phyloP scores from a whole-genome alignment of 192 early-diverging fungal species.

The Geosiphon pyriformis region DNA sequence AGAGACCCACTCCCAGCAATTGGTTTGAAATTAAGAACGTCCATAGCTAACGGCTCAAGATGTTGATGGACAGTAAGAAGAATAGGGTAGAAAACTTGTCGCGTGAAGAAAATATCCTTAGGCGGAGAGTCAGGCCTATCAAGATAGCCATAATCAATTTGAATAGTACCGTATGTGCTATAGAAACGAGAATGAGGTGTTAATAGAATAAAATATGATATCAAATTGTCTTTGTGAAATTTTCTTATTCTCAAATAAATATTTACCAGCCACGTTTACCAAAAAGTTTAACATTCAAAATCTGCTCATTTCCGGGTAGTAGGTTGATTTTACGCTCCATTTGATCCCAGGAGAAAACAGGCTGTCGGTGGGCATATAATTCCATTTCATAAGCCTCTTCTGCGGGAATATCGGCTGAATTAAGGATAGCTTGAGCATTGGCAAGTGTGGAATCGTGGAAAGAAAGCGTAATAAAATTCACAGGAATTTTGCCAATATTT shows the following conservation, averaged over 20 bases:
- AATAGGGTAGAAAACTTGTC: slow-evolving; percentile 61
- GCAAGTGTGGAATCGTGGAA: slow-evolving; percentile 49
- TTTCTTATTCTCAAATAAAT: neutral
- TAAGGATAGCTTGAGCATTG: slow-evolving; percentile 20
- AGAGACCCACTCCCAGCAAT: slow-evolving; percentile 6
- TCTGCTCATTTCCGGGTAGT: slow-evolving; percentile 47
- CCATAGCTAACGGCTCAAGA: slow-evolving; percentile 57
- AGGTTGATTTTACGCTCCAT: slow-evolving; percentile 37
- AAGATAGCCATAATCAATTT: slow-evolving; percentile 65
- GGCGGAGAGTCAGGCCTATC: slow-evolving; percentile 20
- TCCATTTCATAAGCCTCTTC: slow-evolving; percentile 79
- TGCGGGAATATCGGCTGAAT: slow-evolving; percentile 45
- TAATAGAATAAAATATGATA: slow-evolving; percentile 12
- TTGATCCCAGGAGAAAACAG: slow-evolving; percentile 52
- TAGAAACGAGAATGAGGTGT: neutral
- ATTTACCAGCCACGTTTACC: slow-evolving; percentile 67
- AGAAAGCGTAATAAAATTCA: slow-evolving; percentile 62
- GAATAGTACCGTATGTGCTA: slow-evolving; percentile 51
- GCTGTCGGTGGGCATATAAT: slow-evolving; percentile 49
- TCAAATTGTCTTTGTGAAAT: slow-evolving; percentile 21
- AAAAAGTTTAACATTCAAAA: slow-evolving; percentile 60
- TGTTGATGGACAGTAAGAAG: slow-evolving; percentile 64
- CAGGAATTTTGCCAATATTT: slow-evolving; percentile 68
- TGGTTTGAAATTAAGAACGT: slow-evolving; percentile 55
- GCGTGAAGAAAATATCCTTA: slow-evolving; percentile 51